Conservation (phyloP, 2,329 filamentous ascomycete genomes). For the Chaetomium olivaceum region DNA sequence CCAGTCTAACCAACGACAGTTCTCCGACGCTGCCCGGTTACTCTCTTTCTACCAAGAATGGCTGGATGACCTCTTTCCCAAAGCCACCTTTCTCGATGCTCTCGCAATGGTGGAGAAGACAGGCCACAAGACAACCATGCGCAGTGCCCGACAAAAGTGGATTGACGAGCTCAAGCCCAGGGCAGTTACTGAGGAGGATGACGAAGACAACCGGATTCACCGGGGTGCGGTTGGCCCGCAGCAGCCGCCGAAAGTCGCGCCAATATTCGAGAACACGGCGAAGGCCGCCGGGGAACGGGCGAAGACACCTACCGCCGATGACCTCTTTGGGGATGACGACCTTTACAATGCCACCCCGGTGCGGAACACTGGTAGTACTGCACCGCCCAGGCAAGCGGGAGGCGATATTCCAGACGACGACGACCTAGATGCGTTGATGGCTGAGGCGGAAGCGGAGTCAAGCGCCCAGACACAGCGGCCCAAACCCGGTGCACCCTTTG, state of each 20-base stretch:
- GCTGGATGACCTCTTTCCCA: constrained; percentile 94
- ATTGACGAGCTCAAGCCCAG: constrained; percentile 73
- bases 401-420: constrained; percentile 44
- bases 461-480: constrained; percentile 22
- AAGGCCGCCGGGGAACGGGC: constrained; percentile 29
- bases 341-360: constrained; percentile 57
- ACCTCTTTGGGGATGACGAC: constrained; percentile 51
- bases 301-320: constrained; percentile 39
- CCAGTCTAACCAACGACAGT: constrained; percentile 51
- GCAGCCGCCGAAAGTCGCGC: constrained; percentile 40
- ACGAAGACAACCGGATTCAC: constrained; percentile 36
- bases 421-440: constrained; percentile 55
- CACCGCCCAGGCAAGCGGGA: constrained; percentile 7
- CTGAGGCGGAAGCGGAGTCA: constrained; percentile 45
- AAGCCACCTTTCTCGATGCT: constrained; percentile 90
- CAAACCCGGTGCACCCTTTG: background rate
- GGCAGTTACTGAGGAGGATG: constrained; percentile 35
- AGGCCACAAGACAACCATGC: constrained; percentile 79
- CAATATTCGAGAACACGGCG: constrained; percentile 41
- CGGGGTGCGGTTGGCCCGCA: constrained; percentile 29
- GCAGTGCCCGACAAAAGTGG: constrained; percentile 75
- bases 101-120: constrained; percentile 89
- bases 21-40: constrained; percentile 77
- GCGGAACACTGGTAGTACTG: constrained; percentile 16
- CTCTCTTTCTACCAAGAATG: constrained; percentile 92